Evolutionary conservation across 352 stramenopile species (phyloP), one percentile per base, ranked within the genome.

Genomic region (Pythium plurisporium): DNA sequence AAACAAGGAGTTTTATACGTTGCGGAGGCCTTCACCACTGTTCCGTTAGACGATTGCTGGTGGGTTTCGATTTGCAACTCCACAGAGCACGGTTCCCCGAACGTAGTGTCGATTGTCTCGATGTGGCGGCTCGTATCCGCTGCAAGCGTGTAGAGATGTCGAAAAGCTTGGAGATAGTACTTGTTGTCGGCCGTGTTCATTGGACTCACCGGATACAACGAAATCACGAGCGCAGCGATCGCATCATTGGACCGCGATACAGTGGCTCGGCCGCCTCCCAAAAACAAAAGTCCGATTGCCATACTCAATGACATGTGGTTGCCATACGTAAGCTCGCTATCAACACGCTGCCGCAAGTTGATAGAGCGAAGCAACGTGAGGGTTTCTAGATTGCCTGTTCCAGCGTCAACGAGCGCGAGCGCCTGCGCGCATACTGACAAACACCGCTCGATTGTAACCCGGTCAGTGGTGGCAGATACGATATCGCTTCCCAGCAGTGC

Each of bases 231-330:
- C 33, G 90, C 87, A 9, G 96, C 96, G 45, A 99, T 95, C 46
- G 97, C 93, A 38, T 89, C 77, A 27, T 82, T 86, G 0, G 81
- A 87, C 17, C 79, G 72, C n/a, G 77, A 83, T n/a, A 99, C 68
- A 0, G 96, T 98, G 15, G 81, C 87, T 48, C 89, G 92, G 0
- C 97, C 97, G 33, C 95, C 94, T 25, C 96, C 96, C 5, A 99
- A 59, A 56, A 99, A 99, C 7, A 99, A 74, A 47, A 99, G 70
- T 0, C 96, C 97, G 26, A 99, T 97, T 22, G 96, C 88, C 71
- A 95, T 91, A 37, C 82, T 94, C 42, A 97, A 80, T 14, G 87
- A 81, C 92, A 98, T 98, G 73, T 99, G 96, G 31, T 92, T 97
- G 8, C 97, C 97, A 55, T 98, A 99, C 11, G 83, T 94, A 31